phyloP scores from a whole-genome alignment of 805 yeast species.

The Cyberlindnera veronae region DNA sequence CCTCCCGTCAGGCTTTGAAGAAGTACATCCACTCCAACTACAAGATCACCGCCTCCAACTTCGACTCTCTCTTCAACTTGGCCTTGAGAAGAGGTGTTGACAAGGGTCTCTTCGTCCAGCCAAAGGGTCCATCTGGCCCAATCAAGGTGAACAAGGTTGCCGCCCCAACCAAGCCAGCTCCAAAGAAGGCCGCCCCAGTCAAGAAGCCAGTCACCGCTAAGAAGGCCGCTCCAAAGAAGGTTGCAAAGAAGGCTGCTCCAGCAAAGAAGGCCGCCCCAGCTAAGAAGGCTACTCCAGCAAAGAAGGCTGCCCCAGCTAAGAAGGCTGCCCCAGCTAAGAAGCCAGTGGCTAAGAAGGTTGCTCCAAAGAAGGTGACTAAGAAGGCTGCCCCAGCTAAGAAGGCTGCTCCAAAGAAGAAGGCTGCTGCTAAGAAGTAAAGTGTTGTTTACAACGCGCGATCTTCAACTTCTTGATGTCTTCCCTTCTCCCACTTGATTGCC shows the following conservation, averaged over 20 bases:
- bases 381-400: constrained; percentile 30
- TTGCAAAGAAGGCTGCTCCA: constrained; percentile 22
- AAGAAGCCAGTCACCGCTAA: constrained; percentile 3
- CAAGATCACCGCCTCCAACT: constrained; percentile 56
- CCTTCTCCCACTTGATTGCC: background rate
- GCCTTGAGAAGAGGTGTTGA: constrained; percentile 82
- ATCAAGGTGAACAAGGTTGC: constrained; percentile 53
- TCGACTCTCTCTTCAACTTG: constrained; percentile 70
- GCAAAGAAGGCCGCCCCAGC: constrained; percentile 30
- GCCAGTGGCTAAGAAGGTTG: constrained; percentile 20
- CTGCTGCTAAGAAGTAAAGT: constrained; percentile 11
- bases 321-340: constrained; percentile 31
- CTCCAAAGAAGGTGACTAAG: constrained; percentile 24
- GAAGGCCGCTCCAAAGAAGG: no score
- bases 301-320: constrained; percentile 31
- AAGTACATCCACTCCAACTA: constrained; percentile 68
- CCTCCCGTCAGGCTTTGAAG: constrained; percentile 83
- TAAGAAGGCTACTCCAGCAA: constrained; percentile 29
- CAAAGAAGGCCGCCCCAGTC: no score
- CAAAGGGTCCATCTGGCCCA: constrained; percentile 89
- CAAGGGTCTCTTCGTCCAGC: constrained; percentile 73
- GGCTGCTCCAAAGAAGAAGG: constrained; percentile 31
- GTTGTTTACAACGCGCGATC: background rate
- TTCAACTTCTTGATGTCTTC: background rate
- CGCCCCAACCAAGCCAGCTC: constrained; percentile 2